These are phyloP conservation scores for Diaporthe velutina DNA, from an alignment of 2,329 filamentous ascomycete genomes.

Conservation along the genomic window DNA sequence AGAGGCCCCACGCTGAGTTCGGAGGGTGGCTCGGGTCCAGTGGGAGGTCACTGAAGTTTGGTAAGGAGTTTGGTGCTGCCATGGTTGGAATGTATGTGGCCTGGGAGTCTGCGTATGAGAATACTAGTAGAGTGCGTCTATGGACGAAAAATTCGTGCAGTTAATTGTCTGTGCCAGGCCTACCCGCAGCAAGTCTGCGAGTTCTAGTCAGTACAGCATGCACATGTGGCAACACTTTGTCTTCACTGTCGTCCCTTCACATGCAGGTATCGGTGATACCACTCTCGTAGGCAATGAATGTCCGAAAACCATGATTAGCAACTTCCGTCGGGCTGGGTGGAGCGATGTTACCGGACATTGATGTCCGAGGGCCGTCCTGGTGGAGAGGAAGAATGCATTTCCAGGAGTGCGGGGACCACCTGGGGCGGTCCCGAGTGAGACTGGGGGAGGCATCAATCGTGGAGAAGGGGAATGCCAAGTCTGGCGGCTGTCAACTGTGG, in stretches of 20 bases:
- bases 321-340: neutral
- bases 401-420: neutral
- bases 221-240: neutral
- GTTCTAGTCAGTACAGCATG: neutral
- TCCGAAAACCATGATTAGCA: neutral
- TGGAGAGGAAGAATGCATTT: slow-evolving; percentile 6
- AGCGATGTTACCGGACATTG: neutral
- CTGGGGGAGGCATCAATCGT: neutral
- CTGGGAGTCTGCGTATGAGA: too few species aligned
- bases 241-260: neutral
- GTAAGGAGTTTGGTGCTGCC: neutral
- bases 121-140: neutral
- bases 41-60: slow-evolving; percentile 1
- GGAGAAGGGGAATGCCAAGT: slow-evolving; percentile 7
- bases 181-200: neutral
- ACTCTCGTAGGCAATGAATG: neutral
- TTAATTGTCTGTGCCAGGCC: neutral
- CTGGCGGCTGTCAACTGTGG: neutral
- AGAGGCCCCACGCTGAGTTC: slow-evolving; percentile 9
- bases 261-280: too few species aligned
- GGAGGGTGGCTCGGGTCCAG: neutral
- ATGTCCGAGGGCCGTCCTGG: too few species aligned
- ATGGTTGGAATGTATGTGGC: neutral
- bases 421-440: neutral
- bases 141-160: neutral